Evolutionary conservation across 306 rosid genomes (phyloP), one percentile per base, ranked within the genome.

Genomic region (Lathyrus oleraceus): DNA sequence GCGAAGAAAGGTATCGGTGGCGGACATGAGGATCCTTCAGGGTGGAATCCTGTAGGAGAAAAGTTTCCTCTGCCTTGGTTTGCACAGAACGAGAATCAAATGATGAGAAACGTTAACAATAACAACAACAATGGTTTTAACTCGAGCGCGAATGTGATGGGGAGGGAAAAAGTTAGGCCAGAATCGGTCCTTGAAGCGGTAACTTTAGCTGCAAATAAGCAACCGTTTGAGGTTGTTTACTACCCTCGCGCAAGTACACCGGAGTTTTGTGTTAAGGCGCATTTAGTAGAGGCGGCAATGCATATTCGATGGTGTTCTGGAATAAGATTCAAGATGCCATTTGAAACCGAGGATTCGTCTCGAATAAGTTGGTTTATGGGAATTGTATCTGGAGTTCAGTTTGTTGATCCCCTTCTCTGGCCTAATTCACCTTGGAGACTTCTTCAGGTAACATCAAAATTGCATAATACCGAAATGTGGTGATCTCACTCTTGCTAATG

Each of bases 361-460:
- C 84, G 96, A 54, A 89, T 91, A 21, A 83, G 84, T 65, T 83
- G 82, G 95, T 95, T 91, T 78, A 86, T 89, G 95, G 99, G 99
- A 42, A 91, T 96, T 12, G 79, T 95, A 30, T 87, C 96, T 52
- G 86, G 87, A 1, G 97, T 82, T 69, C 96, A 87, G 66, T 88
- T 79, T 42, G 79, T 96, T 13, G 99, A 95, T 79, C 84, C 95
- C 25, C 49, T 86, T 42, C 79, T 78, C 32, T 89, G 99, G 99
- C 96, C 99, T 2, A 86, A 83, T 40, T 95, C 99, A 19, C 97
- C 99, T 69, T 95, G 97, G 99, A 82, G 95, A 71, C 88, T 82
- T 81, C 99, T 95, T 35, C 96, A 87, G 99, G 99, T 94, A 89
- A 75, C 61, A 25, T 72, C 51, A 52, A 73, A 59, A 54, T 63